These are phyloP conservation scores for Forsythia suspensa DNA, from an alignment of 257 asterid species.

Conservation along the genomic window DNA sequence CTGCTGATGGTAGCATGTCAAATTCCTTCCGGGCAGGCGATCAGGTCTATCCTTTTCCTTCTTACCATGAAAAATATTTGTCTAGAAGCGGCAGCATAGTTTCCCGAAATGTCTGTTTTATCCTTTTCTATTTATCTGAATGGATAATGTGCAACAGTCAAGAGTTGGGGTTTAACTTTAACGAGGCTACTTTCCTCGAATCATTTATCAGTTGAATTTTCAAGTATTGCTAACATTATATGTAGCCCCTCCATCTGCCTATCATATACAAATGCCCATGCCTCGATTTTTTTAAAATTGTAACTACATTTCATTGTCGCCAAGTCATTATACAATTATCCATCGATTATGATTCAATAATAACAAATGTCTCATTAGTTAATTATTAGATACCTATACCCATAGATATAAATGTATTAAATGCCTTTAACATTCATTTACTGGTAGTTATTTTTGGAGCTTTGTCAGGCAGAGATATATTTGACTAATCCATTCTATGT, in stretches of 20 bases:
- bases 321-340: not conserved
- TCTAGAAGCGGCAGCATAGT: not conserved
- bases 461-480: not conserved
- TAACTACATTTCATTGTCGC: not conserved
- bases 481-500: too few species aligned
- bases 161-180: not conserved
- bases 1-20: constrained; percentile 89
- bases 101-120: not conserved
- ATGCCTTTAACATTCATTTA: not conserved
- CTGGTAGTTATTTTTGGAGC: not conserved
- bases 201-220: not conserved
- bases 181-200: not conserved
- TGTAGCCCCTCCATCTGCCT: not conserved
- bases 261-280: not conserved
- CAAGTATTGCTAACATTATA: not conserved
- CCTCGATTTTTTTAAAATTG: not conserved
- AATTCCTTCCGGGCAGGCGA: constrained; percentile 85
- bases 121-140: not conserved
- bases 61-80: not conserved
- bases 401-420: not conserved
- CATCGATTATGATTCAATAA: not conserved
- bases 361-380: not conserved
- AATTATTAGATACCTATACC: not conserved
- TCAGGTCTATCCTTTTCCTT: constrained; percentile 67
- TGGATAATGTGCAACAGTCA: not conserved